Base-by-base conservation (phyloP, 106 monocot genomes). In the Platanthera guangdongensis region DNA sequence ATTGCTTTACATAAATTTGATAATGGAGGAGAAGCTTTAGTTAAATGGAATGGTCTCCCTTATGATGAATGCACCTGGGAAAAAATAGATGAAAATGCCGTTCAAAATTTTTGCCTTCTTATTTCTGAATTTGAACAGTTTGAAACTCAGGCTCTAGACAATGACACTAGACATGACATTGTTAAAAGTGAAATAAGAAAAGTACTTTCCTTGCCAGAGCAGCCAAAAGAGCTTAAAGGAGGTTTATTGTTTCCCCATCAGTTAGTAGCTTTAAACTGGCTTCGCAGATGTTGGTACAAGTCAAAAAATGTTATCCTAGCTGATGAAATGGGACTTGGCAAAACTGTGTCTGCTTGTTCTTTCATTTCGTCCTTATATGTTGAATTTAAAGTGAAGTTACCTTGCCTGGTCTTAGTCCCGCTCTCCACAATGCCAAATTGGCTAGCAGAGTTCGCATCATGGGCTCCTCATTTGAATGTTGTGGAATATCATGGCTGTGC, bases 41-140 rank as follows among this genome's bases (percentile, higher is more conserved):
- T 88, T 75, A 97, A 97, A 85, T 97, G 97, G 97, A 67, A 72
- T 78, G 89, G 93, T 52, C 85, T 94, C 4, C 75, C 89, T 64
- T 97, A 97, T 53, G 97, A 94, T 77, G 97, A 97, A 68, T 94
- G 97, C 79, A 97, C 97, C 22, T 97, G 97, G 97, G 97, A 97
- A 81, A 86, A 74, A 60, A 75, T 94, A 75, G 88, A 97, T 85
- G 91, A 91, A 85, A 78, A 91, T 78, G 80, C 86, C 48, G 75
- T 94, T 45, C 64, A 80, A 53, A 85, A 86, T 8, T 83, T 11
- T 77, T 19, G 74, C 30, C 83, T 91, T 80, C 77, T 97, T 75
- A 80, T 94, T 67, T 50, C 81, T 51, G 82, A 89, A 75, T 91
- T 86, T 49, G 77, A 85, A 74, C 81, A 75, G 12, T 85, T 93